phyloP scores from a whole-genome alignment of 768 basidiomycete species.

The Boletellus sp. region DNA sequence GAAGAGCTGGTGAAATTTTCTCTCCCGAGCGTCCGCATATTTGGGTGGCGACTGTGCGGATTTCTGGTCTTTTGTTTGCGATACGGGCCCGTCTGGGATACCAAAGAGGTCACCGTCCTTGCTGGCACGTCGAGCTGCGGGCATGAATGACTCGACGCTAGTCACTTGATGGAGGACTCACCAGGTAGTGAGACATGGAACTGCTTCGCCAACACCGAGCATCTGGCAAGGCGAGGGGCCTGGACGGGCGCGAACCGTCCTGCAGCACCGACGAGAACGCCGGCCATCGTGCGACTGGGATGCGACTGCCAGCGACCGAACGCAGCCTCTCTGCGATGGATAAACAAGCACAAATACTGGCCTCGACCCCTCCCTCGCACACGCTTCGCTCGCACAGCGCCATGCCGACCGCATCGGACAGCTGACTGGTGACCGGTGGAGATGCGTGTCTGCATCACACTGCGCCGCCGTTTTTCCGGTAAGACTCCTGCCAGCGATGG shows the following conservation, averaged over 20 bases:
- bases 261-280: constrained; percentile 8
- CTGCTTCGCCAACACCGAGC: constrained; percentile 4
- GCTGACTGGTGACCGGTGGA: no score
- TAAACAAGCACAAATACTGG: constrained; percentile 14
- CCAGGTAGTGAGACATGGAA: constrained; percentile 21
- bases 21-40: constrained; percentile 13
- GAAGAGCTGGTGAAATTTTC: constrained; percentile 20
- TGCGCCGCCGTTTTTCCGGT: no score
- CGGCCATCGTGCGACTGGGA: constrained; percentile 12
- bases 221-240: constrained; percentile 1
- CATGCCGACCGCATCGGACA: no score
- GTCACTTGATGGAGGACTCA: constrained; percentile 13
- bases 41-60: background rate
- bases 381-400: no score
- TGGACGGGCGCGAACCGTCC: constrained; percentile 10
- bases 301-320: background rate
- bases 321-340: background rate
- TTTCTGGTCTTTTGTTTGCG: background rate
- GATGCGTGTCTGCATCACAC: no score
- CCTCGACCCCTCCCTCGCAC: background rate
- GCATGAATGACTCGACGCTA: background rate
- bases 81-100: background rate
- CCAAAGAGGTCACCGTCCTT: constrained; percentile 12
- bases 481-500: no score
- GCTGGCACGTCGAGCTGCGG: constrained; percentile 14